Percentiles rank a stretch among this genome's conserved stretches.
Evolutionary conservation across 2,329 filamentous ascomycete genomes (phyloP).

Genomic region (Botrytis porri): DNA sequence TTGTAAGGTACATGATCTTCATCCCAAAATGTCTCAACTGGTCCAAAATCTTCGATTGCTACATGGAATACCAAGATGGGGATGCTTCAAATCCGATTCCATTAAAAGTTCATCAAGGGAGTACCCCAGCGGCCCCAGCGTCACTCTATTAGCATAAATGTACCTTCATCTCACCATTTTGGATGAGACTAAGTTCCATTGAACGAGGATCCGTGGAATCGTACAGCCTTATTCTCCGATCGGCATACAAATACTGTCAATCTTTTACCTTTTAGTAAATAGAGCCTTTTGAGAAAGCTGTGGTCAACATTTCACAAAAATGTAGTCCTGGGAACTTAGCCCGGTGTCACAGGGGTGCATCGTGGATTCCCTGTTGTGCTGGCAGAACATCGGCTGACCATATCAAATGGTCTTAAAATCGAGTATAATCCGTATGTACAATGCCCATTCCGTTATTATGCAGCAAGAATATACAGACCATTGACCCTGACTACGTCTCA

Average conservation of each 20-base stretch:
- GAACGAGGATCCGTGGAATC: constrained; percentile 14
- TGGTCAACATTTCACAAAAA: constrained; percentile 17
- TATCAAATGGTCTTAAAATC: constrained; percentile 20
- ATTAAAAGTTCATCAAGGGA: neutral
- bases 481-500: constrained; percentile 5
- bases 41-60: constrained; percentile 1
- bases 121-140: neutral
- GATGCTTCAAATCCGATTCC: constrained; percentile 2
- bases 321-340: constrained; percentile 11
- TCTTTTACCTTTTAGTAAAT: constrained; percentile 16
- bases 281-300: constrained; percentile 14
- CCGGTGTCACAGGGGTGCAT: constrained; percentile 16
- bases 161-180: constrained; percentile 7
- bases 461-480: constrained; percentile 16
- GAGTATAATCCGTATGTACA: constrained; percentile 17
- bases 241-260: constrained; percentile 14
- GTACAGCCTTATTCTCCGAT: constrained; percentile 22
- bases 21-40: neutral
- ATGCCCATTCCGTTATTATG: constrained; percentile 11
- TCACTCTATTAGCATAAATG: neutral
- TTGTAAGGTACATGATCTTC: constrained; percentile 10
- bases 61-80: neutral
- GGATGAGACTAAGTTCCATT: constrained; percentile 1
- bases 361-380: constrained; percentile 14
- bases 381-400: constrained; percentile 20